These are phyloP conservation scores for Dactylellina drechsleri DNA, from an alignment of 2,329 filamentous ascomycete genomes.

Conservation along the genomic window DNA sequence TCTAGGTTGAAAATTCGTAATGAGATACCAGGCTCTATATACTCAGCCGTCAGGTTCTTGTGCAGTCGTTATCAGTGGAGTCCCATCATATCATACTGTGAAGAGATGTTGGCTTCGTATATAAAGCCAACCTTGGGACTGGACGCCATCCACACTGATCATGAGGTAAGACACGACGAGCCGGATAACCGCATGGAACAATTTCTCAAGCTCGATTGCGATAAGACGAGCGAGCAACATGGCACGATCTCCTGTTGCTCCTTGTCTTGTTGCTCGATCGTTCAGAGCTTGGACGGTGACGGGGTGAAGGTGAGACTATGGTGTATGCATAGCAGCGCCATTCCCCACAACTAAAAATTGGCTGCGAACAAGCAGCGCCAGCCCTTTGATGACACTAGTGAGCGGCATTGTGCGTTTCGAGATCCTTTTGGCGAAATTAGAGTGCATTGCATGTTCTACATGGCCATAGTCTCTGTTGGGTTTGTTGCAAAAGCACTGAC, in stretches of 20 bases:
- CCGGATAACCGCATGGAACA: background rate
- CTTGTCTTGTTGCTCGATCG: slow-evolving; percentile 7
- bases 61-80: background rate
- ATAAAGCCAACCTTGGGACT: slow-evolving; percentile 11
- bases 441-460: too few species aligned
- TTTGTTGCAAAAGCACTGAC: slow-evolving; percentile 19
- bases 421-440: slow-evolving; percentile 9
- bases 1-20: background rate
- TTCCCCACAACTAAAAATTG: slow-evolving; percentile 15
- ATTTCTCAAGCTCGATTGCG: background rate
- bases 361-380: background rate
- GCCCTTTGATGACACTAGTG: slow-evolving; percentile 2
- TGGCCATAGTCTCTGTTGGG: slow-evolving; percentile 12
- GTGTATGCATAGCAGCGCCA: slow-evolving; percentile 14
- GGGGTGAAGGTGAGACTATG: slow-evolving; percentile 35
- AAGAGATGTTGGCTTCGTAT: slow-evolving; percentile 11
- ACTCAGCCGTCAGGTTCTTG: background rate
- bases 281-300: slow-evolving; percentile 42
- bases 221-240: slow-evolving; percentile 15
- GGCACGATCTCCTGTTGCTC: slow-evolving; percentile 12
- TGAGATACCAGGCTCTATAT: background rate
- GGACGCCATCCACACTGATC: background rate
- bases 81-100: background rate
- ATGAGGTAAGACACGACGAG: slow-evolving; percentile 7
- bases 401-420: slow-evolving; percentile 21